Conservation (phyloP, 306 rosid species). For the Bauhinia variegata region DNA sequence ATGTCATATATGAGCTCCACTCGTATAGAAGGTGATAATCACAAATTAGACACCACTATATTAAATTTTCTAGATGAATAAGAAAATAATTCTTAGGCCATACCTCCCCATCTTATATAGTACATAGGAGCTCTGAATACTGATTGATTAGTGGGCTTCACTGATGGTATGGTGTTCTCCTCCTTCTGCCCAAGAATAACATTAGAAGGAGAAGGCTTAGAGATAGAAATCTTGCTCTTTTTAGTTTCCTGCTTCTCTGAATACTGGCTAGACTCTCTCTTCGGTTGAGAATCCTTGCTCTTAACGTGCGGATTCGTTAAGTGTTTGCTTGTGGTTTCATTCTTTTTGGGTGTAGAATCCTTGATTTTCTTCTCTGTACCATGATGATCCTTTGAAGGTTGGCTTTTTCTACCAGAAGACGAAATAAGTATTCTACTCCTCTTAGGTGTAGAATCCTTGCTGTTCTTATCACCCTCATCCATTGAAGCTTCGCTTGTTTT, state of each 20-base stretch:
- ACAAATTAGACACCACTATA: too few relatives aligned
- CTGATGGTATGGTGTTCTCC: not conserved
- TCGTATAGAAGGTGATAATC: too few relatives aligned
- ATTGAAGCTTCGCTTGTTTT: not conserved
- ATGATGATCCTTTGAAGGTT: not conserved
- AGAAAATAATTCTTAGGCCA: not conserved
- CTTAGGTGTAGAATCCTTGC: constrained; percentile 1
- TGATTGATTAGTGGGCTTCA: not conserved
- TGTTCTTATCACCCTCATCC: not conserved
- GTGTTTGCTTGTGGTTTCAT: not conserved
- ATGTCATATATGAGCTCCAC: too few relatives aligned
- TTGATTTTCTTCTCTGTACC: not conserved
- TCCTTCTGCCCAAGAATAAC: not conserved
- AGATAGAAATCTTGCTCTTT: not conserved
- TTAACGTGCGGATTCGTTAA: not conserved
- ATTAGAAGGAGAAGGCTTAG: not conserved
- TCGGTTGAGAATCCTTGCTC: not conserved
- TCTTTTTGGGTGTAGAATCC: not conserved
- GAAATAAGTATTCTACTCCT: not conserved
- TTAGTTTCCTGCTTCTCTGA: not conserved
- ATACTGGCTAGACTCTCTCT: not conserved
- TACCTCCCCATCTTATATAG: constrained; percentile 10
- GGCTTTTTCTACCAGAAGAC: not conserved
- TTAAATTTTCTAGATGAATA: not conserved
- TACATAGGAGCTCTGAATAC: not conserved